A percentile compares a stretch with the other conserved stretches of the same genome.
Conservation (phyloP, 1,284 basidiomycete species). For the Moesziomyces globuligerus region DNA sequence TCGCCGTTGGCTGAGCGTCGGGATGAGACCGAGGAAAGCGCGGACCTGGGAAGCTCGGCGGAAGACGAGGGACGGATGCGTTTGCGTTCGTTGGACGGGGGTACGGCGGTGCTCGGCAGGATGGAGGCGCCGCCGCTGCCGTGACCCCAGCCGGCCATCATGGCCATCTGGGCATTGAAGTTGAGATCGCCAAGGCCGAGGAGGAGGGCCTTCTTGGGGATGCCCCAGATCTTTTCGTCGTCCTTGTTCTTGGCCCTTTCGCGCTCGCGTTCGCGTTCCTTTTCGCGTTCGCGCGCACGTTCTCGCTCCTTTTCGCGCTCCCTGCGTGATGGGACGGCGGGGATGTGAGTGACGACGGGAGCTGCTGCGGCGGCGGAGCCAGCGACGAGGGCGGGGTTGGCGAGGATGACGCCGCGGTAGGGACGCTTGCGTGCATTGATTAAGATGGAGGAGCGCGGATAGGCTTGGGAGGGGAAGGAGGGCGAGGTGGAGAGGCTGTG, state of each 20-base stretch:
- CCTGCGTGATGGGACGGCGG: slow-evolving; percentile 45
- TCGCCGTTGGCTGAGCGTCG: slow-evolving; percentile 10
- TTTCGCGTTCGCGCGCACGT: slow-evolving; percentile 40
- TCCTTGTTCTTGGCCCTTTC: slow-evolving; percentile 39
- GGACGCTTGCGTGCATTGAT: slow-evolving; percentile 44
- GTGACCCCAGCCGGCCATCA: slow-evolving; percentile 61
- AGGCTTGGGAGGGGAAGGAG: slow-evolving; percentile 13
- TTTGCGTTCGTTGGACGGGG: slow-evolving; percentile 24
- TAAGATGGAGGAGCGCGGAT: slow-evolving; percentile 45
- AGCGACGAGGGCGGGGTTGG: slow-evolving; percentile 7
- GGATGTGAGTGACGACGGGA: slow-evolving; percentile 51
- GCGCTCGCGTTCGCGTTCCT: slow-evolving; percentile 40
- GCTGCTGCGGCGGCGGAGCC: slow-evolving; percentile 11
- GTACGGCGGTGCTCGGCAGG: slow-evolving; percentile 17
- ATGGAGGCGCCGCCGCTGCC: slow-evolving; percentile 48
- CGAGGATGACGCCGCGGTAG: slow-evolving; percentile 40
- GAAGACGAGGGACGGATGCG: slow-evolving; percentile 20
- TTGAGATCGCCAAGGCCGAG: slow-evolving; percentile 59
- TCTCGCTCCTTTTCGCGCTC: slow-evolving; percentile 48
- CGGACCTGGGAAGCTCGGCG: slow-evolving; percentile 10
- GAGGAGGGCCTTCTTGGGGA: slow-evolving; percentile 60
- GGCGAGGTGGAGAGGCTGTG: slow-evolving; percentile 24
- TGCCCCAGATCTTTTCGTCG: slow-evolving; percentile 61
- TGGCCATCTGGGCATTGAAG: slow-evolving; percentile 61
- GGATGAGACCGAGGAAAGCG: slow-evolving; percentile 16